Evolutionary conservation across 139 green algal genomes (phyloP).

Genomic region (Chlorella vulgaris): DNA sequence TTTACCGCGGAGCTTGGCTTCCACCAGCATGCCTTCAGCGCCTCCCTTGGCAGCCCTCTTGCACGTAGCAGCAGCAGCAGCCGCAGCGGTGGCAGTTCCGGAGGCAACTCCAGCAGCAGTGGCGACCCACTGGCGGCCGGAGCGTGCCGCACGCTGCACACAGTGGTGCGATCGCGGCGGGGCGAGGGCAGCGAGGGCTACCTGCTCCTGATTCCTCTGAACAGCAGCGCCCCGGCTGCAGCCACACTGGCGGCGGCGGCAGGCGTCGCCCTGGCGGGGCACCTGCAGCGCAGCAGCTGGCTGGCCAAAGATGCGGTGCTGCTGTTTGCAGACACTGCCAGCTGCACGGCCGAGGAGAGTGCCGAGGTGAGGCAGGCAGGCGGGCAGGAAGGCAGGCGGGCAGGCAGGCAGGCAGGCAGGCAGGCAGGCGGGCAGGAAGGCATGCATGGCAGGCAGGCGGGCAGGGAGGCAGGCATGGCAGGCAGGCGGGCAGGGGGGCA

Average conservation of each 20-base stretch:
- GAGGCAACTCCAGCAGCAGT: not conserved
- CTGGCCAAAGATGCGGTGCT: constrained; percentile 42
- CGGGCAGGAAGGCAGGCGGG: not conserved
- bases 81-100: not conserved
- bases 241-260: constrained; percentile 5
- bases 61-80: not conserved
- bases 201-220: constrained; percentile 6
- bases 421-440: not conserved
- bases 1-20: not conserved
- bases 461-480: not conserved
- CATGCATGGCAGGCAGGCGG: not conserved
- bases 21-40: not conserved
- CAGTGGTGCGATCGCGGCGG: not conserved
- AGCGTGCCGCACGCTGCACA: constrained; percentile 16
- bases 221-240: not conserved
- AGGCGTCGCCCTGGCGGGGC: not conserved
- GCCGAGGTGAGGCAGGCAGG: constrained; percentile 7
- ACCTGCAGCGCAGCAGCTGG: constrained; percentile 28
- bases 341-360: not conserved
- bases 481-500: not conserved
- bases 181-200: constrained; percentile 35
- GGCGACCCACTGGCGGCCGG: too few relatives aligned
- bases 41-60: not conserved
- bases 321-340: constrained; percentile 26
- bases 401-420: too few relatives aligned